Evolutionary conservation across 2,329 filamentous ascomycete species (phyloP).

Genomic region (Drechslera avenae): DNA sequence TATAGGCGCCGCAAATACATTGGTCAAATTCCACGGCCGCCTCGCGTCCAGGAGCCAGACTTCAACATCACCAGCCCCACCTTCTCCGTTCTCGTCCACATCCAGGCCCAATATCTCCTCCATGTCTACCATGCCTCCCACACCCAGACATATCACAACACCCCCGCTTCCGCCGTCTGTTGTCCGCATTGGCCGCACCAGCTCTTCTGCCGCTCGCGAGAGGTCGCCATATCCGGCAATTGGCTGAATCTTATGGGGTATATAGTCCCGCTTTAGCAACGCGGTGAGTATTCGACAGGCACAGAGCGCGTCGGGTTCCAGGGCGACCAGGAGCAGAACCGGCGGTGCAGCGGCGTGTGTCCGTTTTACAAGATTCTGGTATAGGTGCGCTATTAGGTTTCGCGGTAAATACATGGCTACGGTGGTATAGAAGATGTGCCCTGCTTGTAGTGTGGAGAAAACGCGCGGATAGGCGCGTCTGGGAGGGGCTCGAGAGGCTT

Average conservation of each 20-base stretch:
- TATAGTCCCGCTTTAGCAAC: conserved; percentile 96
- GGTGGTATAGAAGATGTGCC: conserved; percentile 17
- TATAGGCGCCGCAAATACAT: conserved; percentile 77
- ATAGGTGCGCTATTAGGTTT: conserved; percentile 85
- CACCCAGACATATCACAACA: conserved; percentile 88
- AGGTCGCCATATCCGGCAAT: conserved; percentile 92
- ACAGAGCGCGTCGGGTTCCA: conserved; percentile 94
- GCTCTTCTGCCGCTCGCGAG: conserved; percentile 74
- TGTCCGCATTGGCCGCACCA: conserved; percentile 86
- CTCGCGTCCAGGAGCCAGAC: conserved; percentile 93
- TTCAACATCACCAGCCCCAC: conserved; percentile 79
- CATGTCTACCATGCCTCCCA: conserved; percentile 89
- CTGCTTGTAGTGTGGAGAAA: conserved; percentile 21
- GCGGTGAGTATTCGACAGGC: conserved; percentile 92
- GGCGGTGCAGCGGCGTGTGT: conserved; percentile 90
- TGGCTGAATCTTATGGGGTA: conserved; percentile 95
- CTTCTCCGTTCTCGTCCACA: conserved; percentile 65
- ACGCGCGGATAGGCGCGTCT: conserved; percentile 36
- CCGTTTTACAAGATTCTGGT: conserved; percentile 82
- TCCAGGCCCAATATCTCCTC: conserved; percentile 79
- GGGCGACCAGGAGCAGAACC: conserved; percentile 86
- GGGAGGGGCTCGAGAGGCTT: conserved; percentile 19
- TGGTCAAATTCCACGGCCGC: conserved; percentile 91
- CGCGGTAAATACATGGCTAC: conserved; percentile 88
- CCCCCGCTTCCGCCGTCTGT: conserved; percentile 83